Conservation (phyloP, 192 early-diverging fungal species). For the Coemansia sp. region DNA sequence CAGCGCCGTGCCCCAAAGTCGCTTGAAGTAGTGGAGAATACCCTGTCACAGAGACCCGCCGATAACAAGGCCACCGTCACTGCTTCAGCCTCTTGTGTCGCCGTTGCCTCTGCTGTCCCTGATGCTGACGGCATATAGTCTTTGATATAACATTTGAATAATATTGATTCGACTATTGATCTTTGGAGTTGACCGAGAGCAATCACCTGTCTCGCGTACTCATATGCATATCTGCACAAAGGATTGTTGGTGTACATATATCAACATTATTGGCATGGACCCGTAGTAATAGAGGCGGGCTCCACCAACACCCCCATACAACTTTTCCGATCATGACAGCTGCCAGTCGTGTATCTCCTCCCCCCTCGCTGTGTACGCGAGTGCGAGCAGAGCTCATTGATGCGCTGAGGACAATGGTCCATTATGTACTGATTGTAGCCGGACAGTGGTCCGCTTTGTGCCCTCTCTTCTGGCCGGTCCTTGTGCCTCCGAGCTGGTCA, state of each 20-base stretch:
- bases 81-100: not conserved
- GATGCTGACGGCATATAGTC: not conserved
- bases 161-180: too few species aligned
- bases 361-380: not conserved
- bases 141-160: not conserved
- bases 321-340: not conserved
- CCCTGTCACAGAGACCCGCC: conserved; percentile 12
- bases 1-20: conserved; percentile 32
- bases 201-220: too few species aligned
- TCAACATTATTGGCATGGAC: not conserved
- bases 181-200: too few species aligned
- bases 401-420: conserved; percentile 1
- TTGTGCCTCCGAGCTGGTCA: conserved; percentile 1
- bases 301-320: not conserved
- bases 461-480: conserved; percentile 7
- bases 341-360: not conserved
- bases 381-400: not conserved
- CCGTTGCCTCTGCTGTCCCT: conserved; percentile 6
- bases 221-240: too few species aligned
- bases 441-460: conserved; percentile 6
- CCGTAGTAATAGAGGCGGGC: too few species aligned
- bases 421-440: not conserved
- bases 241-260: too few species aligned
- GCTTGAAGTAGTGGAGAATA: conserved; percentile 20
- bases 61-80: conserved; percentile 2